phyloP scores from a whole-genome alignment of 768 basidiomycete genomes.

The Suillus plorans region DNA sequence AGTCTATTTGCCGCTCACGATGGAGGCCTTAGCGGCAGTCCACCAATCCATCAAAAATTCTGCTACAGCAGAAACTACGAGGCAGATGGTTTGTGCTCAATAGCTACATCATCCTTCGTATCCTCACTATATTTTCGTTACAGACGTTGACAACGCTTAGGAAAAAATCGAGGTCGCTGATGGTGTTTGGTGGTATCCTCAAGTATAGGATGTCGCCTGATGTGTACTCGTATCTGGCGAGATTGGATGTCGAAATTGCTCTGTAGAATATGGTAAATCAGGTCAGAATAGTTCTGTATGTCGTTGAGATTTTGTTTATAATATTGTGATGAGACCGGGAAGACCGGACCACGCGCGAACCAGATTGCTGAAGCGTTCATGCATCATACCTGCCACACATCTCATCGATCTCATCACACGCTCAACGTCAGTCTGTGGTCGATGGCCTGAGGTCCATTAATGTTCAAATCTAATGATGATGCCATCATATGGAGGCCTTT shows the following conservation, averaged over 20 bases:
- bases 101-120: slow-evolving; percentile 13
- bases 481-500: not conserved
- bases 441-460: not conserved
- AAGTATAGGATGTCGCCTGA: slow-evolving; percentile 90
- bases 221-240: slow-evolving; percentile 84
- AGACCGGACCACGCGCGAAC: not conserved
- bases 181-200: slow-evolving; percentile 86
- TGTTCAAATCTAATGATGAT: not conserved
- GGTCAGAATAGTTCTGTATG: not conserved
- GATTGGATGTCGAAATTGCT: slow-evolving; percentile 84
- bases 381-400: not conserved
- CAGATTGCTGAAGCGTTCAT: not conserved
- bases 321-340: not conserved
- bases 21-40: slow-evolving; percentile 86
- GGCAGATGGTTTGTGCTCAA: slow-evolving; percentile 63
- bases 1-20: slow-evolving; percentile 82
- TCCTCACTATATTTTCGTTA: slow-evolving; percentile 15
- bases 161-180: slow-evolving; percentile 80
- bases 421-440: not conserved
- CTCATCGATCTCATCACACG: too few relatives aligned
- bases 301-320: not conserved
- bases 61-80: slow-evolving; percentile 66
- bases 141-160: slow-evolving; percentile 68
- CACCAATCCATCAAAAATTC: slow-evolving; percentile 77
- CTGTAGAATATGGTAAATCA: slow-evolving; percentile 38